Percentiles rank a stretch among this genome's conserved stretches.
phyloP scores from a whole-genome alignment of 257 asterid genomes.

The Lycium barbarum region DNA sequence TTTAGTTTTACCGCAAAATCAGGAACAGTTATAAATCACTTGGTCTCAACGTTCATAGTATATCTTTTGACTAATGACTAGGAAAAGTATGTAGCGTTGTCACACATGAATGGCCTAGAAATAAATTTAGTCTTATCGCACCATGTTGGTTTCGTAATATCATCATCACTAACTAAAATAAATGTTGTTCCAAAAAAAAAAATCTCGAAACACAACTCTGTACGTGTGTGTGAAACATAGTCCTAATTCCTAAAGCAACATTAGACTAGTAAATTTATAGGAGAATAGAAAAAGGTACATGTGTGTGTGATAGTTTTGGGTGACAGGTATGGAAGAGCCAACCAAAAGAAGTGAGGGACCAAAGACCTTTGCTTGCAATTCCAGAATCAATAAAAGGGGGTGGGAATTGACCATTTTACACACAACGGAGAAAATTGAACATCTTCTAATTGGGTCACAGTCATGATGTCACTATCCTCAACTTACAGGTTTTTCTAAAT shows the following conservation, averaged over 20 bases:
- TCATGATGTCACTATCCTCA: conserved; percentile 48
- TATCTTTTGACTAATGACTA: neutral
- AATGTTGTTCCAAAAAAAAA: too few relatives aligned
- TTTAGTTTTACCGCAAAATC: neutral
- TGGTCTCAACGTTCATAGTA: neutral
- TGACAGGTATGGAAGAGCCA: conserved; percentile 24
- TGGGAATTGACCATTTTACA: conserved; percentile 34
- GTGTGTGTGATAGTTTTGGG: neutral
- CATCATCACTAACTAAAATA: neutral
- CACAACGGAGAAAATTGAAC: conserved; percentile 22
- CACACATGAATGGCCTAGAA: neutral
- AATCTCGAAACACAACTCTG: neutral
- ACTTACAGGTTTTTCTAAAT: conserved; percentile 18
- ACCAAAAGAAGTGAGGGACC: conserved; percentile 32
- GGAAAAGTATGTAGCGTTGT: conserved; percentile 1
- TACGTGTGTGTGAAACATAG: neutral
- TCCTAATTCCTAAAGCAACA: conserved; percentile 32
- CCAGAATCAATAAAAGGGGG: conserved; percentile 37
- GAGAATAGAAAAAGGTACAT: conserved; percentile 22
- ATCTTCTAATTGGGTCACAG: conserved; percentile 30
- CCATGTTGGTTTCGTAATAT: neutral
- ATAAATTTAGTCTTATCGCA: neutral
- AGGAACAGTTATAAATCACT: neutral
- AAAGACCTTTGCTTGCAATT: conserved; percentile 45
- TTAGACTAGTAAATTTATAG: conserved; percentile 28